A percentile compares a stretch with the other conserved stretches of the same genome.
Evolutionary conservation across 192 early-diverging fungal genomes (phyloP).

Genomic region (Paraglomus brasilianum): DNA sequence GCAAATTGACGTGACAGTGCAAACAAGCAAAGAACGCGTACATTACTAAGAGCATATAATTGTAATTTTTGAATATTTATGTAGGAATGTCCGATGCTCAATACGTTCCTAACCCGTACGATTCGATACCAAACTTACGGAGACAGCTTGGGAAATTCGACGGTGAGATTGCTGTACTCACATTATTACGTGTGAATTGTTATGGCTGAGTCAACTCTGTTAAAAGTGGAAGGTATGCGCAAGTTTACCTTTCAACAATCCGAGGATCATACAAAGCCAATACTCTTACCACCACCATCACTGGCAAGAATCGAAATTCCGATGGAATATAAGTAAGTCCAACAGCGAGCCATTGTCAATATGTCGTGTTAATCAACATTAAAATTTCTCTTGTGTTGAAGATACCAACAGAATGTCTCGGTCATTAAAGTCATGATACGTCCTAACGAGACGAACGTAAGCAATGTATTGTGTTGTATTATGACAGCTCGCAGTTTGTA

Average conservation of each 20-base stretch:
- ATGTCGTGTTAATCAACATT: no score
- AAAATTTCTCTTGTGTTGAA: conserved; percentile 21
- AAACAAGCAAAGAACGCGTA: no score
- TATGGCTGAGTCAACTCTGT: background rate
- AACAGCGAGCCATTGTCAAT: background rate
- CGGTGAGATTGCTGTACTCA: conserved; percentile 37
- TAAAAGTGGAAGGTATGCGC: conserved; percentile 45
- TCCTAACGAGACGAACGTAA: no score
- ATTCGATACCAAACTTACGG: conserved; percentile 48
- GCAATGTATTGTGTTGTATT: no score
- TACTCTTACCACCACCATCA: conserved; percentile 57
- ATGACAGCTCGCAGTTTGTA: no score
- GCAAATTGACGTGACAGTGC: no score
- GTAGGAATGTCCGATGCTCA: conserved; percentile 66
- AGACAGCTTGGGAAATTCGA: conserved; percentile 45
- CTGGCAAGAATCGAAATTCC: conserved; percentile 56
- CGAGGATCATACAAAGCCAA: conserved; percentile 36
- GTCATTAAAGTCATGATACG: conserved; percentile 49
- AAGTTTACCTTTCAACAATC: conserved; percentile 39
- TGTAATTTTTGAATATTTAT: background rate
- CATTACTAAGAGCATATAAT: background rate
- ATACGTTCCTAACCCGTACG: conserved; percentile 43
- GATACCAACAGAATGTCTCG: conserved; percentile 52
- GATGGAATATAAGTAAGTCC: conserved; percentile 50
- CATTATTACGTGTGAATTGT: background rate